Conservation (phyloP, 139 green algal species). For the Coccomyxa sp. region DNA sequence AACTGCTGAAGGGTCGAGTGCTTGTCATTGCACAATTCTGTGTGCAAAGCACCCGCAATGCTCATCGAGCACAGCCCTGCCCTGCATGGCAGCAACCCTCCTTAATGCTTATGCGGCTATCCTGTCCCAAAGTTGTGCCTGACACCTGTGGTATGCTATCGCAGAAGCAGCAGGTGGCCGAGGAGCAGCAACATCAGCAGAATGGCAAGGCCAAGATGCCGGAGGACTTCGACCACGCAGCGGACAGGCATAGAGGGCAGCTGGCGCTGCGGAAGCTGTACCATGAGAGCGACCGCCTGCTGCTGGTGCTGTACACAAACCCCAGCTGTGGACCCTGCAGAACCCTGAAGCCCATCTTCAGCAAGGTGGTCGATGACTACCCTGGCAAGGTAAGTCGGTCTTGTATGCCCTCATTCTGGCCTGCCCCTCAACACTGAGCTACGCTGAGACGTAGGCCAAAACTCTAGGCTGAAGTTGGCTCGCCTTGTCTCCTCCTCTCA, state of each 20-base stretch:
- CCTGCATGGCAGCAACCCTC: no score
- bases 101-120: no score
- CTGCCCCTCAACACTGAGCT: no score
- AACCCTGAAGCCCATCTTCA: slow-evolving; percentile 95
- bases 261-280: slow-evolving; percentile 96
- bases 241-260: slow-evolving; percentile 82
- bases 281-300: slow-evolving; percentile 79
- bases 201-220: not conserved
- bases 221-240: slow-evolving; percentile 44
- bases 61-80: no score
- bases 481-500: no score
- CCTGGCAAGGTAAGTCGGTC: slow-evolving; percentile 41
- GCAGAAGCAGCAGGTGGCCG: not conserved
- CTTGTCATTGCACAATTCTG: no score
- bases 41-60: no score
- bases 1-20: no score
- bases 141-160: not conserved
- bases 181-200: not conserved
- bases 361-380: slow-evolving; percentile 80
- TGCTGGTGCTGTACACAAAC: slow-evolving; percentile 91
- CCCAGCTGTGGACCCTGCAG: slow-evolving; percentile 77
- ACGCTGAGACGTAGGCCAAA: no score
- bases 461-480: no score
- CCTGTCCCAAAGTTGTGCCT: no score
- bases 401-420: no score